phyloP scores from a whole-genome alignment of 2,329 filamentous ascomycete species.

The Phialophora expanda region DNA sequence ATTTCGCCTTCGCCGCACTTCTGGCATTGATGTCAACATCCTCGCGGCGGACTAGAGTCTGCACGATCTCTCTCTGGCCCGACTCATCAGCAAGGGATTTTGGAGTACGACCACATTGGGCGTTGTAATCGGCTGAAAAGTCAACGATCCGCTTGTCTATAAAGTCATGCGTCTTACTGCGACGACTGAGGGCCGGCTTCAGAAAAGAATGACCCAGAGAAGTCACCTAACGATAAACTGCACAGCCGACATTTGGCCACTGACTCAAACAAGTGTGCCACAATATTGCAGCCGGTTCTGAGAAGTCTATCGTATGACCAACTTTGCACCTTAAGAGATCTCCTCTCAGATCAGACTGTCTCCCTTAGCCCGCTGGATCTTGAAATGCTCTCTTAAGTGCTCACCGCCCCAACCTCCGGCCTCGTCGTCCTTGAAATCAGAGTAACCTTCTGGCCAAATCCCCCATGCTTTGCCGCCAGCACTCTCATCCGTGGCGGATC shows the following conservation, averaged over 20 bases:
- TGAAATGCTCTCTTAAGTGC: slow-evolving; percentile 11
- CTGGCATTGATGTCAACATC: too few relatives aligned
- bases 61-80: too few relatives aligned
- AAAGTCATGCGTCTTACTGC: too few relatives aligned
- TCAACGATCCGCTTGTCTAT: too few relatives aligned
- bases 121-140: too few relatives aligned
- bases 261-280: background rate
- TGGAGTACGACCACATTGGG: too few relatives aligned
- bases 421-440: slow-evolving; percentile 14
- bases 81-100: too few relatives aligned
- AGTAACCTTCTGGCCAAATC: slow-evolving; percentile 12
- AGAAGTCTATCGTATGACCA: background rate
- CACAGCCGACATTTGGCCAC: background rate
- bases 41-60: too few relatives aligned
- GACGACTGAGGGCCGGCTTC: too few relatives aligned
- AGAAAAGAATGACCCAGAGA: background rate
- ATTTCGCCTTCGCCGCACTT: too few relatives aligned
- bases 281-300: background rate
- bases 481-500: slow-evolving; percentile 17
- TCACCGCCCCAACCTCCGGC: slow-evolving; percentile 10
- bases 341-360: slow-evolving; percentile 11
- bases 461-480: slow-evolving; percentile 15
- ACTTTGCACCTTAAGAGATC: background rate
- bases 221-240: background rate
- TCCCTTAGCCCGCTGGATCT: slow-evolving; percentile 3